These are phyloP conservation scores for Phytophthora ramorum DNA, from an alignment of 352 stramenopile species.

Conservation along the genomic window DNA sequence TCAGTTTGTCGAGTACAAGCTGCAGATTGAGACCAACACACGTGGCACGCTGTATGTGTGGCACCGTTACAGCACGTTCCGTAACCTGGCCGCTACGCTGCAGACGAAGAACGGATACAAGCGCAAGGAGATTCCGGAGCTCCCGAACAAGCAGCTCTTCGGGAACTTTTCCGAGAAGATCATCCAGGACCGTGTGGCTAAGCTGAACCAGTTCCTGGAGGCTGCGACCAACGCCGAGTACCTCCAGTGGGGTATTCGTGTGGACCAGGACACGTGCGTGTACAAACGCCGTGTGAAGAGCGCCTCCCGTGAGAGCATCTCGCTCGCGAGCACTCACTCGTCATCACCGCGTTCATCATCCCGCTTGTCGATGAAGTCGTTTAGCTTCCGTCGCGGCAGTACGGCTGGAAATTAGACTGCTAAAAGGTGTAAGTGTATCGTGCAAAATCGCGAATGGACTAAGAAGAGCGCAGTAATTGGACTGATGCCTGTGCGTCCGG, in stretches of 20 bases:
- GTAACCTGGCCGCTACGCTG: conserved; percentile 72
- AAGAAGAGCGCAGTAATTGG: conserved; percentile 28
- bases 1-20: conserved; percentile 81
- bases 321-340: conserved; percentile 49
- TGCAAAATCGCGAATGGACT: conserved; percentile 27
- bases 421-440: conserved; percentile 37
- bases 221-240: conserved; percentile 78
- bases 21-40: conserved; percentile 78
- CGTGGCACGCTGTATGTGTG: conserved; percentile 74
- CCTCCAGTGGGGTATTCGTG: conserved; percentile 78
- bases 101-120: conserved; percentile 84
- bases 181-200: conserved; percentile 75
- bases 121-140: conserved; percentile 74
- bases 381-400: conserved; percentile 72
- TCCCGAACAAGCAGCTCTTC: conserved; percentile 80
- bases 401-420: conserved; percentile 54
- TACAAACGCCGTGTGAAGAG: conserved; percentile 78
- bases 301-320: conserved; percentile 52
- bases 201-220: conserved; percentile 80
- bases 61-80: conserved; percentile 83
- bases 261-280: conserved; percentile 78
- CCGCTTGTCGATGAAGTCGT: conserved; percentile 74
- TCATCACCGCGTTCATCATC: conserved; percentile 67
- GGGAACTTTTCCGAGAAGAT: conserved; percentile 80
- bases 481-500: conserved; percentile 5